Percentiles rank a stretch among this genome's conserved stretches.
phyloP scores from a whole-genome alignment of 2,329 filamentous ascomycete species.

The Aspergillus tubingensis region DNA sequence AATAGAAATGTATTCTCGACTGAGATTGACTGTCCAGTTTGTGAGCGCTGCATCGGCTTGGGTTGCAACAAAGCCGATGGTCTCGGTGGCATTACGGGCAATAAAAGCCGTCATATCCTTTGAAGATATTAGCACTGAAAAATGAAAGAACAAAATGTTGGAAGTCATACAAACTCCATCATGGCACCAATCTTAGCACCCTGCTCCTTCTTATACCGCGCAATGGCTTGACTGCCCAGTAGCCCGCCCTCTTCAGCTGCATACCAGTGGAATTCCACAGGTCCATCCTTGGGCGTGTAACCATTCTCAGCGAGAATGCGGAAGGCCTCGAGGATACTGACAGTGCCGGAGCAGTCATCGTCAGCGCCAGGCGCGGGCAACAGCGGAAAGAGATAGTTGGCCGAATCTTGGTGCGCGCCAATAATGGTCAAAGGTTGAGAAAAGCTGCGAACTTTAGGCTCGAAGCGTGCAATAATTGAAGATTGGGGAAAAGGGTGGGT shows the following conservation, averaged over 20 bases:
- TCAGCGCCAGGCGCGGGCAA: conserved; percentile 3
- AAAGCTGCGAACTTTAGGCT: conserved; percentile 8
- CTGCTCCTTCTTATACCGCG: conserved; percentile 5
- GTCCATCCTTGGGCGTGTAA: neutral
- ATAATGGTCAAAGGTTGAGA: neutral
- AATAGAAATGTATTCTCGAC: conserved; percentile 6
- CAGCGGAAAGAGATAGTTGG: conserved; percentile 6
- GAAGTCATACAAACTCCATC: conserved; percentile 3
- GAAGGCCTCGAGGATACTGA: conserved; percentile 7
- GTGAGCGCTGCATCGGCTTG: conserved; percentile 2
- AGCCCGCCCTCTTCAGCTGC: conserved; percentile 5
- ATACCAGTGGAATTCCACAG: conserved; percentile 7
- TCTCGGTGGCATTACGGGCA: conserved; percentile 3
- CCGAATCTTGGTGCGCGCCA: conserved; percentile 7
- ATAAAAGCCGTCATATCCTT: conserved; percentile 9
- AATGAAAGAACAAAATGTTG: neutral
- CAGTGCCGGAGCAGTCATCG: conserved; percentile 6
- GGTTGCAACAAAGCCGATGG: conserved; percentile 2
- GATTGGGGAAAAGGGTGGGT: conserved; percentile 3
- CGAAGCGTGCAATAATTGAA: conserved; percentile 6
- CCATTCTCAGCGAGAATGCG: neutral
- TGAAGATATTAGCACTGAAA: too few species aligned
- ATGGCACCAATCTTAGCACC: conserved; percentile 3
- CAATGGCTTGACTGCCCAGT: conserved; percentile 1
- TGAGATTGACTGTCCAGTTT: conserved; percentile 1